These are phyloP conservation scores for Canavalia gladiata DNA, from an alignment of 306 rosid genomes.

Conservation along the genomic window DNA sequence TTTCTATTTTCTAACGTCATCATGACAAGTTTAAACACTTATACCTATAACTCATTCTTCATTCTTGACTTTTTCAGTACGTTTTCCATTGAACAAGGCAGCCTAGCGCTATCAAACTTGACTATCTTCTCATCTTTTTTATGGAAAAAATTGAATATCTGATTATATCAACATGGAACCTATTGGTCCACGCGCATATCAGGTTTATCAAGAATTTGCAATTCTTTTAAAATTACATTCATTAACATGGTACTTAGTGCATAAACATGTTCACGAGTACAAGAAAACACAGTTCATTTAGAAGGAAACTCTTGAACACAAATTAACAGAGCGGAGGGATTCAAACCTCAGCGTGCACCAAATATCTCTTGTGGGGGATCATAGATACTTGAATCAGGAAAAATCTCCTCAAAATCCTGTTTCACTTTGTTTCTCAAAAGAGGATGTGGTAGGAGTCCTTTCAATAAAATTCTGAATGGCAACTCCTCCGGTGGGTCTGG, in stretches of 20 bases:
- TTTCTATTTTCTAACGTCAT: conserved; percentile 28
- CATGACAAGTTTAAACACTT: not conserved
- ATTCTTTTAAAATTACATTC: conserved; percentile 32
- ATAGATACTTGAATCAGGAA: conserved; percentile 82
- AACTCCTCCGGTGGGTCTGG: conserved; percentile 95
- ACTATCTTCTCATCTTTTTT: conserved; percentile 12
- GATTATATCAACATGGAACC: conserved; percentile 2
- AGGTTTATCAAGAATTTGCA: not conserved
- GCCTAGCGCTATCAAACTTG: conserved; percentile 5
- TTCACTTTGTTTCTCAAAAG: conserved; percentile 92
- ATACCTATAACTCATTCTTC: not conserved
- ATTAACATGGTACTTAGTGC: not conserved
- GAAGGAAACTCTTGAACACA: not conserved
- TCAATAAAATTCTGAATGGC: conserved; percentile 91
- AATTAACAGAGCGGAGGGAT: conserved; percentile 15
- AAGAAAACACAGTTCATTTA: conserved; percentile 3
- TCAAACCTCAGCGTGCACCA: conserved; percentile 73
- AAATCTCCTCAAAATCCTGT: conserved; percentile 96
- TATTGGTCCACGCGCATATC: conserved; percentile 5
- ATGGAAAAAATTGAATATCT: not conserved
- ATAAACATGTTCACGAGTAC: not conserved
- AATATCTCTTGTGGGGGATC: conserved; percentile 97
- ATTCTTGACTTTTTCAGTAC: not conserved
- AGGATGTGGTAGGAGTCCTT: conserved; percentile 93
- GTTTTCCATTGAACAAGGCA: conserved; percentile 5